phyloP scores from a whole-genome alignment of 345 rosid genomes.

The Lepidium didymum region DNA sequence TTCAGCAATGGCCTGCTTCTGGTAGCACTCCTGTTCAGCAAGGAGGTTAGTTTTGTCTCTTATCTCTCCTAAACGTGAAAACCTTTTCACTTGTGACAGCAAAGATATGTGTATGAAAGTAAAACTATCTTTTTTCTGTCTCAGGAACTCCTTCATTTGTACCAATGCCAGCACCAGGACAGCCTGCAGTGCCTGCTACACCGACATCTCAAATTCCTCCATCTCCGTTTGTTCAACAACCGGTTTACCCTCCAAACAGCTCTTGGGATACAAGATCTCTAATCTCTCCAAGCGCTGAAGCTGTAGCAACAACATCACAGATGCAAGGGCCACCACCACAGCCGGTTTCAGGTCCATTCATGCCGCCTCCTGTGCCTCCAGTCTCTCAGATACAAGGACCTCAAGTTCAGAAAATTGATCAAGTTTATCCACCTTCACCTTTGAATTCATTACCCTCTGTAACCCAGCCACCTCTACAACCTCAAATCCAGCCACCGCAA shows the following conservation, averaged over 20 bases:
- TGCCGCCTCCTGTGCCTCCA: conserved; percentile 73
- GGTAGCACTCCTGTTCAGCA: conserved; percentile 32
- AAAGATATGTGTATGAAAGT: conserved; percentile 25
- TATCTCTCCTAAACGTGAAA: conserved; percentile 21
- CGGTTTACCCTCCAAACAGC: conserved; percentile 51
- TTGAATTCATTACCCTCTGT: conserved; percentile 20
- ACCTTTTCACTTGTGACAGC: neutral
- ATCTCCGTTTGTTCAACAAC: conserved; percentile 63
- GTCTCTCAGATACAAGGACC: conserved; percentile 65
- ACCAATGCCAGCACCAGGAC: conserved; percentile 48
- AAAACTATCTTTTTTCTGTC: conserved; percentile 28
- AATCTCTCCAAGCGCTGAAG: conserved; percentile 45
- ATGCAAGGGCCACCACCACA: conserved; percentile 18
- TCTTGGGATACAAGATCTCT: conserved; percentile 75
- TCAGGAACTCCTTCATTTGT: conserved; percentile 53
- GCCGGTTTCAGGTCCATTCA: conserved; percentile 51
- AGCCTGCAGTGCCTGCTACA: conserved; percentile 41
- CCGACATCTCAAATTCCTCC: conserved; percentile 67
- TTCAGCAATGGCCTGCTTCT: conserved; percentile 52
- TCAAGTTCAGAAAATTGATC: conserved; percentile 57
- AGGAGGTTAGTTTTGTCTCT: conserved; percentile 46
- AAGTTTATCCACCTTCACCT: conserved; percentile 45
- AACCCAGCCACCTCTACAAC: conserved; percentile 33
- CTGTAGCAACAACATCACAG: conserved; percentile 39
- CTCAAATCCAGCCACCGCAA: conserved; percentile 40